These are phyloP conservation scores for Trypanosoma mega DNA, from an alignment of 208 protist genomes.

Conservation along the genomic window DNA sequence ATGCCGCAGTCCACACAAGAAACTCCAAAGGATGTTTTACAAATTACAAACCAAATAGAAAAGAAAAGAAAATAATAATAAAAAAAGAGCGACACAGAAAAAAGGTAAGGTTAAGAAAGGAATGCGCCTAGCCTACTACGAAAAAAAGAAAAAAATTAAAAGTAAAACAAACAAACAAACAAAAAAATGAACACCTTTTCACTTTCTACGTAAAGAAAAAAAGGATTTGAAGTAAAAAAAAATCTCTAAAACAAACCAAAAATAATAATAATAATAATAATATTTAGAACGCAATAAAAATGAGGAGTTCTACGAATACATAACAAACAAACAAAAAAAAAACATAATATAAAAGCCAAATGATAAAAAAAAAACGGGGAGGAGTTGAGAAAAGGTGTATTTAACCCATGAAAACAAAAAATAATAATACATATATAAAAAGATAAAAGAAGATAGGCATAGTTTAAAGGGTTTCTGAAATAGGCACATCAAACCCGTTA, in stretches of 20 bases:
- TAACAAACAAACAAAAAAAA: slow-evolving; percentile 22
- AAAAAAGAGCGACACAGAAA: slow-evolving; percentile 11
- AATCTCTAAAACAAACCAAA: slow-evolving; percentile 3
- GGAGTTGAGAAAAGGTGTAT: too few species aligned
- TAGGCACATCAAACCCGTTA: too few species aligned
- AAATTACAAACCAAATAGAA: too few species aligned
- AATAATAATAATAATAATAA: slow-evolving; percentile 13
- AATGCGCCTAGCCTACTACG: neutral
- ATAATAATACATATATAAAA: too few species aligned
- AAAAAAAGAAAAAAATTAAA: slow-evolving; percentile 7
- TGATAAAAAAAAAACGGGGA: too few species aligned
- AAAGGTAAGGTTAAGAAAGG: slow-evolving; percentile 1
- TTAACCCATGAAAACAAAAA: too few species aligned
- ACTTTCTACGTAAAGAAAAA: slow-evolving; percentile 11
- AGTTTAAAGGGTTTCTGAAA: too few species aligned
- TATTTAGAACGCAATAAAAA: slow-evolving; percentile 5
- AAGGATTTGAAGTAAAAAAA: slow-evolving; percentile 17
- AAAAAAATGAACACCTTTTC: slow-evolving; percentile 1
- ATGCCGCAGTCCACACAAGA: too few species aligned
- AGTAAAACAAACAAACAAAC: neutral
- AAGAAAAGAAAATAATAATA: slow-evolving; percentile 21
- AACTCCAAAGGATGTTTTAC: too few species aligned
- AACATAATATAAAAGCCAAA: too few species aligned
- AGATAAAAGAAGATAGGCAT: too few species aligned
- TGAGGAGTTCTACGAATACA: too few species aligned